Conservation (phyloP, 1,284 basidiomycete species). For the Rhodotorula sp. region DNA sequence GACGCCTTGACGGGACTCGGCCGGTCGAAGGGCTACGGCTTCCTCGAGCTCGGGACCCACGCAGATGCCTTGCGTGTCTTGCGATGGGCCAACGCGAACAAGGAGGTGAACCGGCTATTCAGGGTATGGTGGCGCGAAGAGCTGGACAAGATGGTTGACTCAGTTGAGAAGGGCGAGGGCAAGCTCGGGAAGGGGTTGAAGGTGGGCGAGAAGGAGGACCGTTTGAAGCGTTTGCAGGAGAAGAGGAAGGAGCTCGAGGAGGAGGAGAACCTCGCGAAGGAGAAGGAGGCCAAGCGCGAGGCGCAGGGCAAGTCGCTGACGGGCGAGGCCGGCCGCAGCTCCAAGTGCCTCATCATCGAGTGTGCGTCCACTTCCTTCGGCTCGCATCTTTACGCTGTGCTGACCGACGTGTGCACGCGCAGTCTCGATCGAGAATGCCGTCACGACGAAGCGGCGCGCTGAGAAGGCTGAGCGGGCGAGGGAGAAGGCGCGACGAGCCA, state of each 20-base stretch:
- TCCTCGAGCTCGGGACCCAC: conserved; percentile 85
- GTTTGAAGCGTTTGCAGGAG: conserved; percentile 61
- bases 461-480: conserved; percentile 39
- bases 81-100: conserved; percentile 91
- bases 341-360: conserved; percentile 72
- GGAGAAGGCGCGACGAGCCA: conserved; percentile 31
- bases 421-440: conserved; percentile 85
- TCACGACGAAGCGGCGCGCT: conserved; percentile 57
- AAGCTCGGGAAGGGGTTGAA: conserved; percentile 35
- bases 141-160: conserved; percentile 65
- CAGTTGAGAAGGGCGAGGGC: conserved; percentile 41
- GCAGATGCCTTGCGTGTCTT: conserved; percentile 86
- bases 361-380: conserved; percentile 48
- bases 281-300: conserved; percentile 49
- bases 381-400: background rate
- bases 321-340: conserved; percentile 52
- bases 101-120: conserved; percentile 63
- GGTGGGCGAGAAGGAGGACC: conserved; percentile 67
- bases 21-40: conserved; percentile 89
- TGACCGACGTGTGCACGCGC: fast-evolving
- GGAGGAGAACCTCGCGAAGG: conserved; percentile 55
- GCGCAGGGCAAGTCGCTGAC: conserved; percentile 37
- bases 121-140: conserved; percentile 81
- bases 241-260: conserved; percentile 56
- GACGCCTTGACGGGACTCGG: conserved; percentile 84